Base-by-base conservation (phyloP, 129 eudicot species). In the Glebionis coronaria region DNA sequence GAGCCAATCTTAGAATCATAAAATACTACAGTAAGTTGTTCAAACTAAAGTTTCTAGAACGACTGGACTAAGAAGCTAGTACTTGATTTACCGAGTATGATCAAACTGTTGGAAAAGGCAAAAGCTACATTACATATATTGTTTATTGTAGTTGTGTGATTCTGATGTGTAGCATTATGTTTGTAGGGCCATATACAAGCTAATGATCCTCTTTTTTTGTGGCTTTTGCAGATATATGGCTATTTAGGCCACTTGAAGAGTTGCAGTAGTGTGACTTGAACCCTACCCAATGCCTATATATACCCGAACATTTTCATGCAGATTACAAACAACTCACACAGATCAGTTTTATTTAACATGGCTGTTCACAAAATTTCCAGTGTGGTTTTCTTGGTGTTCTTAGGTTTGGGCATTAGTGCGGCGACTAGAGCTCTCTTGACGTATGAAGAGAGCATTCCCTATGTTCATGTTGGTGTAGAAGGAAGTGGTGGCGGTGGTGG, bases 371-470 rank as follows among this genome's bases (percentile, higher is more conserved):
- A 59, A 71, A 47, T 69, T 67, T 58, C 79, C 3, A 73, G 70
- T 69, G 64, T 79, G 3, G 52, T 85, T 69, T 83, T 91, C 83
- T 80, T 87, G 64, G 80, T 86, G 46, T 38, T 90, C 40, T 63
- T 90, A 73, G 80, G 85, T 61, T 51, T 84, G 13, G 89, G 84
- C 3, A 21, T 87, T 49, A 83, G 85, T 70, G 86, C 79, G 3
- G 97, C 91, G 0, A 80, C 89, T 75, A 82, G 95, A 80, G 70
- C 87, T 44, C 91, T 90, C 51, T 68, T 86, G 71, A 68, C 63
- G 28, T 8, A 5, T 55, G 82, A 75, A 61, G 81, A 55, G 20
- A 46, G 55, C 9, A 71, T 25, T 60, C 65, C 67, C 47, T 76
- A 76, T 44, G 28, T 18, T 31, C 76, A 71, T 55, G 81, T 71